phyloP scores from a whole-genome alignment of 2,329 filamentous ascomycete species.

The Fusarium sp. region DNA sequence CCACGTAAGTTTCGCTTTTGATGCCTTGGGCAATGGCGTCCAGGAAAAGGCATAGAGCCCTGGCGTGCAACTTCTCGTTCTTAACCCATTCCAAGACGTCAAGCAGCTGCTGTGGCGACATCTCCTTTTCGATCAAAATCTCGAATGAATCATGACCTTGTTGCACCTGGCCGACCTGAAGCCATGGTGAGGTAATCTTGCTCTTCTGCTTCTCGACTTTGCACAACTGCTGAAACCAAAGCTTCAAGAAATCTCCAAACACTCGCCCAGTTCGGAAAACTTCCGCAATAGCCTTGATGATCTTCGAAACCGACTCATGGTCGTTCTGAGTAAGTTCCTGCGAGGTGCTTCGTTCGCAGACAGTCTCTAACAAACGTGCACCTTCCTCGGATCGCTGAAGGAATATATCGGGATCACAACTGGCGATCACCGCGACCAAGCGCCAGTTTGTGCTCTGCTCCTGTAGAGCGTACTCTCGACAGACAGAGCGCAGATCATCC shows the following conservation, averaged over 20 bases:
- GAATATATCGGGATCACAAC: slow-evolving; percentile 63
- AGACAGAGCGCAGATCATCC: slow-evolving; percentile 57
- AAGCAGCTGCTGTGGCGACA: slow-evolving; percentile 59
- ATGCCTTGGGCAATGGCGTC: slow-evolving; percentile 59
- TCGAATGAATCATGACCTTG: slow-evolving; percentile 36
- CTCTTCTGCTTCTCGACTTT: slow-evolving; percentile 49
- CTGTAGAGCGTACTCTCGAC: slow-evolving; percentile 56
- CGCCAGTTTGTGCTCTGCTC: slow-evolving; percentile 56
- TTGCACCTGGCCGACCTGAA: slow-evolving; percentile 41
- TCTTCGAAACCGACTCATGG: slow-evolving; percentile 46
- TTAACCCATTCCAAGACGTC: slow-evolving; percentile 59
- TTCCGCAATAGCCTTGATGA: slow-evolving; percentile 58
- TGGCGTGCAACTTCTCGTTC: slow-evolving; percentile 47
- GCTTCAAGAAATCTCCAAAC: slow-evolving; percentile 59
- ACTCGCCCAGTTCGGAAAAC: slow-evolving; percentile 60
- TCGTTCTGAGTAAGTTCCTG: slow-evolving; percentile 35
- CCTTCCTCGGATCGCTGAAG: slow-evolving; percentile 55
- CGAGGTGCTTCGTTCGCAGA: slow-evolving; percentile 53
- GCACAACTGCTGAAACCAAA: slow-evolving; percentile 60
- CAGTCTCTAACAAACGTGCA: slow-evolving; percentile 53
- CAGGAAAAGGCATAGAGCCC: slow-evolving; percentile 57
- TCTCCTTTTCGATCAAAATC: slow-evolving; percentile 55
- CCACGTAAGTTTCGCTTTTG: slow-evolving; percentile 56
- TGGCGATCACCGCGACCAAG: slow-evolving; percentile 56
- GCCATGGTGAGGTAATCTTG: slow-evolving; percentile 51